Evolutionary conservation across 2,329 filamentous ascomycete species (phyloP), one percentile per base, ranked within the genome.

Genomic region (Rhytidhysteron rufulum): DNA sequence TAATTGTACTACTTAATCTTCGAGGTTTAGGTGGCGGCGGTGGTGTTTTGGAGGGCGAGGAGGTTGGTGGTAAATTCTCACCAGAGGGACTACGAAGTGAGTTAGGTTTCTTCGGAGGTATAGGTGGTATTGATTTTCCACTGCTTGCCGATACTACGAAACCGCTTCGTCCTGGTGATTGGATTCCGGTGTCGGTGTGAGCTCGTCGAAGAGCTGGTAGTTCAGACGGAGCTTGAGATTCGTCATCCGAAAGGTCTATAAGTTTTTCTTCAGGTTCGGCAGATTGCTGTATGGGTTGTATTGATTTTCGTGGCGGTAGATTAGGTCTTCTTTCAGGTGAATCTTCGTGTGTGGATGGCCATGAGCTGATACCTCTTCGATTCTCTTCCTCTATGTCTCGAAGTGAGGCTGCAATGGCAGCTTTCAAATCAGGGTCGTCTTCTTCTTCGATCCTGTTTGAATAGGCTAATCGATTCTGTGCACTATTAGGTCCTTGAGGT

Each of bases 241-340:
- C 62, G n/a, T 67, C 63, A 24, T 73, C 69, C n/a, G 66, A 69
- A 18, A 74, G 63, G 43, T 74, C 70, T 32, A 75, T 75, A 9
- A 74, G 53, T 34, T 73, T 66, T 32, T 64, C 63, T 6, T 57
- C 45, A 4, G 54, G 43, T 36, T 51, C 46, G 34, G 56, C 48
- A 22, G 52, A 48, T 10, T 43, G 41, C n/a, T n/a, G n/a, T n/a
- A n/a, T n/a, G 7, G 55, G 53, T 33, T 55, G 53, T 5, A 55
- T 50, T 6, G 54, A 44, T 24, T 44, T 60, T 18, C 67, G 62
- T 25, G 57, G 51, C 13, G 68, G 66, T 11, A 71, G 51, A 11
- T 41, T 49, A 29, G 68, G 68, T 42, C 63, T 50, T 22, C 48
- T 37, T 9, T 54, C 45, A 25, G 54, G 55, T 24, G 63, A 55